Percentiles rank a stretch among this genome's conserved stretches.
Conservation (phyloP, 73 alveolate genomes). For the Paramecium caudatum region DNA sequence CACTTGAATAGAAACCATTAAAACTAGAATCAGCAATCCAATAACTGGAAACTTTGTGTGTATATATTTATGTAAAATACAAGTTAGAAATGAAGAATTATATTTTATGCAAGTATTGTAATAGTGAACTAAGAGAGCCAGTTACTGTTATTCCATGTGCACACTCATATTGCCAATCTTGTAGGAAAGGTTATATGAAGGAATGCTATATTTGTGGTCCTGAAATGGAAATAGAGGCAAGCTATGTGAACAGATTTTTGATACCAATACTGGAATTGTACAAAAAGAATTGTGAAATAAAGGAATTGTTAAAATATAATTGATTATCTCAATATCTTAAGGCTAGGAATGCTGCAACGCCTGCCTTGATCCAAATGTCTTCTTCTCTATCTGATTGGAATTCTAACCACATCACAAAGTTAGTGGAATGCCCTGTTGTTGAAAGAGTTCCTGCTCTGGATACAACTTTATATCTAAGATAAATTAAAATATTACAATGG, state of each 20-base stretch:
- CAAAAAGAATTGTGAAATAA: constrained; percentile 20
- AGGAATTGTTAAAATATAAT: constrained; percentile 16
- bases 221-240: constrained; percentile 44
- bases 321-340: constrained; percentile 84
- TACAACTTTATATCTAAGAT: constrained; percentile 86
- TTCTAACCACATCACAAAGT: constrained; percentile 95
- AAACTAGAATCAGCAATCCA: not conserved
- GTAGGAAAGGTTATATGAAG: constrained; percentile 31
- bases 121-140: constrained; percentile 20
- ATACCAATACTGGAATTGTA: not conserved
- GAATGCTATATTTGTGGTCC: constrained; percentile 15
- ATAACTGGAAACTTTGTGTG: not conserved
- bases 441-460: constrained; percentile 97
- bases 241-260: not conserved
- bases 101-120: constrained; percentile 22
- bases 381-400: constrained; percentile 91
- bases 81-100: constrained; percentile 11
- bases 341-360: constrained; percentile 95
- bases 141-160: constrained; percentile 68
- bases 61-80: not conserved
- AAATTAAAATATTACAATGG: constrained; percentile 79
- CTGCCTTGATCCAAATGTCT: constrained; percentile 94
- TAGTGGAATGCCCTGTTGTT: constrained; percentile 97
- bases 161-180: constrained; percentile 26
- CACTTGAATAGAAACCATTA: not conserved